Base-by-base conservation (phyloP, 2,329 filamentous ascomycete species). In the Arthrobotrys megalospora region DNA sequence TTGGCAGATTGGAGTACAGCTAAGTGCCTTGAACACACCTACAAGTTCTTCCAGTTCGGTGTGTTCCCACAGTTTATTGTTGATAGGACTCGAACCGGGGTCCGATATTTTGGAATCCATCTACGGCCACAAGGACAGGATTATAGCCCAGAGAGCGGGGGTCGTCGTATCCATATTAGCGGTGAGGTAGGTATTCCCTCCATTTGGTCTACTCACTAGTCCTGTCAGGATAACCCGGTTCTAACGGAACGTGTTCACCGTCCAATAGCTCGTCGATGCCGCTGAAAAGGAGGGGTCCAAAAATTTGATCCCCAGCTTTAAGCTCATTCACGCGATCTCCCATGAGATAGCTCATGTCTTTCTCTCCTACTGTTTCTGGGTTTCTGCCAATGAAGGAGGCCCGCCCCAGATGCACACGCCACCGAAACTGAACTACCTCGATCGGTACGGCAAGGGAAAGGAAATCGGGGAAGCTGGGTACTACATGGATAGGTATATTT, bases 341-440 rank as follows among this genome's bases (percentile, higher is more conserved):
- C 41, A 45, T 6, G 41, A 45, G n/a, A 45, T 45, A 11, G 7
- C 41, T n/a, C 41, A 45, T 16, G 6, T 16, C 19, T 52, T 52
- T 28, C 11, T 24, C 6, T 52, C 24, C 10, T 52, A 24, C 4
- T 52, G 48, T 28, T 24, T 52, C 19, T 52, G 79, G 2, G 82
- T 82, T 12, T 84, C 84, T 80, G 82, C 80, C 0, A 81, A 83
- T 19, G 81, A 82, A 28, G 66, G 75, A 12, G 82, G 83, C 14
- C 81, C 83, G 36, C 63, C 28, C 16, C 11, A 10, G 11, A n/a
- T 1, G 6, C 1, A 47, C 12, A 64, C 19, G 24, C 38, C 34
- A 8, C 16, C 21, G 6, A 14, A 6, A 16, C 10, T 47, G 28
- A 11, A 16, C 21, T 45, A 36, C 14, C 16, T 19, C 16, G 16